Conservation (phyloP, 805 yeast species). For the Lipomyces oligophaga region DNA sequence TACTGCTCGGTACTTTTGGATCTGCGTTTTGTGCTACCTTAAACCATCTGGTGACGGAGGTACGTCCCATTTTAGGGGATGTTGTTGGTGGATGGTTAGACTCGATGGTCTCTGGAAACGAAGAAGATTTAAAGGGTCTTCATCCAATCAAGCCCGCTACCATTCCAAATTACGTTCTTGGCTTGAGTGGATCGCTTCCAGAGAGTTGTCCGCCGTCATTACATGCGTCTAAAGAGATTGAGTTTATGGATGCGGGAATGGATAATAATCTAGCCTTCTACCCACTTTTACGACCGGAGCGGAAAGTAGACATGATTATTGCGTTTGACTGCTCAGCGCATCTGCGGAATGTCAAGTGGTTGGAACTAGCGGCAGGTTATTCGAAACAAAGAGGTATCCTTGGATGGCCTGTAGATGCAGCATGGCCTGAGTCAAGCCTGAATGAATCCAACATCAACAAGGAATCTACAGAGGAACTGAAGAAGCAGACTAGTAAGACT, state of each 20-base stretch:
- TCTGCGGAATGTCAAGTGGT: slow-evolving; percentile 31
- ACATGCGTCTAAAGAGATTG: slow-evolving; percentile 10
- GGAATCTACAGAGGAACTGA: slow-evolving; percentile 2
- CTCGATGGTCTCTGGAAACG: slow-evolving; percentile 19
- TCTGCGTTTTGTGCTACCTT: slow-evolving; percentile 33
- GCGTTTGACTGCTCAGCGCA: slow-evolving; percentile 55
- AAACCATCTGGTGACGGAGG: slow-evolving; percentile 29
- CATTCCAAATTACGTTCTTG: slow-evolving; percentile 30
- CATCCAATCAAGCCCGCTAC: slow-evolving; percentile 30
- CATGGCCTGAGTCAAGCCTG: slow-evolving; percentile 21
- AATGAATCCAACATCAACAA: slow-evolving; percentile 5
- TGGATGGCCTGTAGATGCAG: slow-evolving; percentile 30
- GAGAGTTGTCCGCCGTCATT: slow-evolving; percentile 26
- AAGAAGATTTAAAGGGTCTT: slow-evolving; percentile 26
- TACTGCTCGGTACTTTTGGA: slow-evolving; percentile 31
- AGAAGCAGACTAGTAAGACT: background rate
- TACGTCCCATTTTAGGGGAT: slow-evolving; percentile 26
- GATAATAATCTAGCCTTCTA: slow-evolving; percentile 41
- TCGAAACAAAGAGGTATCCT: slow-evolving; percentile 26
- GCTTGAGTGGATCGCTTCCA: slow-evolving; percentile 19
- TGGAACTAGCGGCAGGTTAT: slow-evolving; percentile 30
- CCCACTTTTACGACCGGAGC: slow-evolving; percentile 54
- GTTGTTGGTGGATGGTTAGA: slow-evolving; percentile 17
- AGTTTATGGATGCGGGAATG: slow-evolving; percentile 33
- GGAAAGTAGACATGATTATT: slow-evolving; percentile 56